phyloP scores from a whole-genome alignment of 345 rosid species.

The Carallia brachiata region DNA sequence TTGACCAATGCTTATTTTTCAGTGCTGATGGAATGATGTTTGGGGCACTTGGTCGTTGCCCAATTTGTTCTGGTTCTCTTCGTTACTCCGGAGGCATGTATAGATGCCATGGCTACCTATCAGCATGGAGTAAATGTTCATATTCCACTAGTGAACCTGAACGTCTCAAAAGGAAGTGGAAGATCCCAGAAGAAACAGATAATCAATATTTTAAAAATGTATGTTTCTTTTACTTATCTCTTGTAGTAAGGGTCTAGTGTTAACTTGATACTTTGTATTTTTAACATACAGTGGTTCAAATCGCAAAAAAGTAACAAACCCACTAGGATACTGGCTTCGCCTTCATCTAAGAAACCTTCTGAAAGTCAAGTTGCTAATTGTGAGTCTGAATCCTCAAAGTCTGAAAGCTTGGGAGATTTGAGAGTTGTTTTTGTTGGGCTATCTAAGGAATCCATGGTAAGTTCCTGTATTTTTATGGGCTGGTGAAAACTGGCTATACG shows the following conservation, averaged over 20 bases:
- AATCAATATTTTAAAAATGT: constrained; percentile 55
- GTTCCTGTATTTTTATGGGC: not conserved
- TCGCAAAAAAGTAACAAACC: constrained; percentile 73
- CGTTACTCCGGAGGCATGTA: constrained; percentile 74
- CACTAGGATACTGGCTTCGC: constrained; percentile 51
- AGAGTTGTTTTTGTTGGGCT: constrained; percentile 67
- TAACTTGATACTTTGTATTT: constrained; percentile 19
- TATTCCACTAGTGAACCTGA: constrained; percentile 69
- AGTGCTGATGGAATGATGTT: constrained; percentile 98
- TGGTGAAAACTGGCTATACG: not conserved
- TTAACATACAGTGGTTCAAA: constrained; percentile 74
- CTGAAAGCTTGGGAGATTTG: constrained; percentile 68
- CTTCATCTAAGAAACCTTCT: constrained; percentile 36
- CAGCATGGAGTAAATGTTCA: constrained; percentile 95
- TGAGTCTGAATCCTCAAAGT: constrained; percentile 44
- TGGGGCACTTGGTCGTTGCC: constrained; percentile 78
- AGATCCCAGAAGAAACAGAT: constrained; percentile 63
- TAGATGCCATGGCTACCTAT: constrained; percentile 65
- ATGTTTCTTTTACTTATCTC: not conserved
- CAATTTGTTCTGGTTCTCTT: constrained; percentile 69
- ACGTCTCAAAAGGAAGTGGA: constrained; percentile 77
- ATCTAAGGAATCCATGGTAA: constrained; percentile 59
- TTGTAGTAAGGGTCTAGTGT: constrained; percentile 11
- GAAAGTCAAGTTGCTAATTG: constrained; percentile 43
- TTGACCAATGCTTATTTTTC: not conserved